Percentiles rank a stretch among this genome's conserved stretches.
phyloP scores from a whole-genome alignment of 2,329 filamentous ascomycete genomes.

The Dactylonectria estremocensis region DNA sequence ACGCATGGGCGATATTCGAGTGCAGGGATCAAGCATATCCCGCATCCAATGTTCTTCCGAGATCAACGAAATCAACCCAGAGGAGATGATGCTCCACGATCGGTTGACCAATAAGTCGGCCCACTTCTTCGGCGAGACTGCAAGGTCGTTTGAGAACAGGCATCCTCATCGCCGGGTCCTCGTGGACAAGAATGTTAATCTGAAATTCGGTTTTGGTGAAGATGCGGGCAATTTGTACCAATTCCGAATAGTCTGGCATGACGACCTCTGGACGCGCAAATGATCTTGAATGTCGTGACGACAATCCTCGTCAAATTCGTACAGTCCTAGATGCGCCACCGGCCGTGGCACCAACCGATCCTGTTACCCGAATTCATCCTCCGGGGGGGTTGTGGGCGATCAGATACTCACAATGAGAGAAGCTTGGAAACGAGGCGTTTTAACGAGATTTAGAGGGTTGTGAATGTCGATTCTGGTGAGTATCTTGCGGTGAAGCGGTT shows the following conservation, averaged over 20 bases:
- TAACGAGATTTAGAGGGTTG: too few species aligned
- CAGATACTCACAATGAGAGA: too few species aligned
- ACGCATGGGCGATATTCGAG: too few species aligned
- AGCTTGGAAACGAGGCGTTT: too few species aligned
- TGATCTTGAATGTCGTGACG: not conserved
- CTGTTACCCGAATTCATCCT: too few species aligned
- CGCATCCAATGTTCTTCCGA: not conserved
- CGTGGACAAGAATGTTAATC: not conserved
- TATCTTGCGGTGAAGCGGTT: not conserved
- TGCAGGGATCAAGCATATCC: too few species aligned
- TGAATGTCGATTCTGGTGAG: not conserved
- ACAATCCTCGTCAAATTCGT: too few species aligned
- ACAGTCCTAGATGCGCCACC: too few species aligned
- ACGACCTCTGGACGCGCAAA: not conserved
- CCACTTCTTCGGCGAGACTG: not conserved
- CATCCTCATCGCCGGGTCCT: not conserved
- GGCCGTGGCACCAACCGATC: too few species aligned
- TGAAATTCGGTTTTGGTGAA: not conserved
- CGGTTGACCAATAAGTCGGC: not conserved
- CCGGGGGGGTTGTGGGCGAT: too few species aligned
- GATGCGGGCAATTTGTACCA: not conserved
- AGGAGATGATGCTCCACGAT: not conserved
- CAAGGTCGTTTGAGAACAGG: not conserved
- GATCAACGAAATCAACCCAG: not conserved
- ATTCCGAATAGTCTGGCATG: not conserved